Conservation (phyloP, 176 grass and related monocot species). For the Carex scoparia region DNA sequence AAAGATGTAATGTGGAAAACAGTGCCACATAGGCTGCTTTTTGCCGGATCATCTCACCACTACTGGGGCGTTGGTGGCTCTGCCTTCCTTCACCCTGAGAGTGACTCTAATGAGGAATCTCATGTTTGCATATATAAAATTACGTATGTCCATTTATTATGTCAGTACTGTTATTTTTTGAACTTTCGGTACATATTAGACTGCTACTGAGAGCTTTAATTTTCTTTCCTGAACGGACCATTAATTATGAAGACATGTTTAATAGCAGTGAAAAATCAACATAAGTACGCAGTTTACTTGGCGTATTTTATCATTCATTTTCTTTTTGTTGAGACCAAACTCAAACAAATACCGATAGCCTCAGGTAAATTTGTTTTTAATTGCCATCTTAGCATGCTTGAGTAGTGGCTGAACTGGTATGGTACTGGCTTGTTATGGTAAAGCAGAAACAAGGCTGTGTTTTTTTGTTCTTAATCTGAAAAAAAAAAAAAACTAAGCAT, state of each 20-base stretch:
- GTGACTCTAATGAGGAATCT: slow-evolving; percentile 40
- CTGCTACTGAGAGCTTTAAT: neutral
- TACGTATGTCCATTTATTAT: slow-evolving; percentile 54
- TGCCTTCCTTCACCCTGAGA: slow-evolving; percentile 83
- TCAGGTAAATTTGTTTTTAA: neutral
- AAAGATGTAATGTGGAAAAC: slow-evolving; percentile 57
- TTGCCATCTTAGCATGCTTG: neutral
- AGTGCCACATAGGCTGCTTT: slow-evolving; percentile 72
- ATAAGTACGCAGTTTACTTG: neutral
- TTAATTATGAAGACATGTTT: neutral
- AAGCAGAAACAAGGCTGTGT: neutral
- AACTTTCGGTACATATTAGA: neutral
- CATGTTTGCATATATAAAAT: slow-evolving; percentile 92
- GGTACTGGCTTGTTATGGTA: neutral
- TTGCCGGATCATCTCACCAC: slow-evolving; percentile 55
- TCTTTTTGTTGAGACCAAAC: neutral
- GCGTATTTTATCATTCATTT: neutral
- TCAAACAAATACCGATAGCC: neutral
- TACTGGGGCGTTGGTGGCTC: slow-evolving; percentile 78
- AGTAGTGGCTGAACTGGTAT: neutral
- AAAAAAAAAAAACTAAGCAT: neutral
- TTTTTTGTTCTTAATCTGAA: neutral
- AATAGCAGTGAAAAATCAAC: neutral
- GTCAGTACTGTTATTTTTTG: too few relatives aligned
- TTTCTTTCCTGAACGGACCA: neutral